These are phyloP conservation scores for Mycena indigotica DNA, from an alignment of 768 basidiomycete genomes.

Conservation along the genomic window DNA sequence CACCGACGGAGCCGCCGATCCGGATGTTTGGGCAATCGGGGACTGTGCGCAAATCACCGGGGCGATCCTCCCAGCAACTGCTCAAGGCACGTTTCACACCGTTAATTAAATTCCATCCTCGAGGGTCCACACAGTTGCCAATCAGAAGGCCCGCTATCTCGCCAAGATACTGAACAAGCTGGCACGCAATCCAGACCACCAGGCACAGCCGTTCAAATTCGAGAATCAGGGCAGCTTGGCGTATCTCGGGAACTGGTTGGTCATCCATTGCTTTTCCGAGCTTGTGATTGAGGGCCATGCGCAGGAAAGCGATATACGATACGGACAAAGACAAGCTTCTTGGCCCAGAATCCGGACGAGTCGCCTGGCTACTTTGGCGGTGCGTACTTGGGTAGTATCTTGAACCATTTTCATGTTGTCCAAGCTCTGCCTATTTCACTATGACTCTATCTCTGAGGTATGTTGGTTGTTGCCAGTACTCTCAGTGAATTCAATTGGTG, in stretches of 20 bases:
- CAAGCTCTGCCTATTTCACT: constrained; percentile 70
- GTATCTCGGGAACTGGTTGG: constrained; percentile 76
- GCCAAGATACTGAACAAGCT: constrained; percentile 67
- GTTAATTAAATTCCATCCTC: neutral
- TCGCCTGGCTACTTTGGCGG: constrained; percentile 81
- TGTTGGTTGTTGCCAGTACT: neutral
- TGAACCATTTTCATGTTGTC: neutral
- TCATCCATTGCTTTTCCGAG: constrained; percentile 7
- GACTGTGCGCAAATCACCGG: constrained; percentile 68
- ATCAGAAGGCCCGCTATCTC: constrained; percentile 74
- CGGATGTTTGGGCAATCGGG: constrained; percentile 81
- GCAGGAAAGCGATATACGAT: constrained; percentile 79
- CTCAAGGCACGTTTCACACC: constrained; percentile 59
- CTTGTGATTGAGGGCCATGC: neutral
- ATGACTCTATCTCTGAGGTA: constrained; percentile 65
- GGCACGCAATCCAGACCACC: constrained; percentile 48
- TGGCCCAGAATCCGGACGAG: constrained; percentile 62
- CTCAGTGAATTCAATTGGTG: too few species aligned
- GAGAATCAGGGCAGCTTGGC: constrained; percentile 75
- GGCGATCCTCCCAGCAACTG: constrained; percentile 74
- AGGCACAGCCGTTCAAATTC: constrained; percentile 62
- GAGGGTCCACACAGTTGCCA: constrained; percentile 77
- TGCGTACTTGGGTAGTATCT: neutral
- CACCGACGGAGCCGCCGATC: constrained; percentile 51
- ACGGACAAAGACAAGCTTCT: constrained; percentile 52